phyloP scores from a whole-genome alignment of 768 basidiomycete genomes.

The Myochromella boudieri region DNA sequence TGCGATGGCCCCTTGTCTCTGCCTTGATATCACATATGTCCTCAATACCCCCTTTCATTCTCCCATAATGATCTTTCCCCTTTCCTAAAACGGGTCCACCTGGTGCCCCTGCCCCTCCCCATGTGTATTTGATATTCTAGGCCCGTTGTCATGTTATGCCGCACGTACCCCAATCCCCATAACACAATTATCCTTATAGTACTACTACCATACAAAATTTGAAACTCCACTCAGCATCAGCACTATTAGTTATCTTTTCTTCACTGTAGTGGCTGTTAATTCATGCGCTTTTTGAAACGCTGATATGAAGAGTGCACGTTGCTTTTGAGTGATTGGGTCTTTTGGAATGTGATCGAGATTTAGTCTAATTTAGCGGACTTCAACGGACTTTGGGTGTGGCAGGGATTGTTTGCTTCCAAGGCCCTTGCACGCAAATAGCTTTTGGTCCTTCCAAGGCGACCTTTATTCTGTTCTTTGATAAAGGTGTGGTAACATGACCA shows the following conservation, averaged over 20 bases:
- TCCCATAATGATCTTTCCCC: slow-evolving; percentile 19
- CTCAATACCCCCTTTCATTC: too few species aligned
- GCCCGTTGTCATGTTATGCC: slow-evolving; percentile 13
- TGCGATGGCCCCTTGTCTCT: slow-evolving; percentile 17
- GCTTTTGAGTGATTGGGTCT: too few species aligned
- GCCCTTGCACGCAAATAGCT: not conserved
- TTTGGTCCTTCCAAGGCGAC: too few species aligned
- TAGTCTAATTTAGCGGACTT: too few species aligned
- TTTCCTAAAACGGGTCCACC: slow-evolving; percentile 14
- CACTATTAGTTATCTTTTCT: not conserved
- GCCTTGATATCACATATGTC: too few species aligned
- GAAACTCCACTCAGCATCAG: slow-evolving; percentile 6
- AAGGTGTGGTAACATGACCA: too few species aligned
- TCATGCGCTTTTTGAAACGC: too few species aligned
- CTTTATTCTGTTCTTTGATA: not conserved
- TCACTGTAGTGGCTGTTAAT: too few species aligned
- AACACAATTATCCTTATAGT: too few species aligned
- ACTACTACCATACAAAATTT: slow-evolving; percentile 5
- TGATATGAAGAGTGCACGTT: too few species aligned
- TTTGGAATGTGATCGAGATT: too few species aligned
- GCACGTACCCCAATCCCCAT: not conserved
- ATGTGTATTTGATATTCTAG: slow-evolving; percentile 20
- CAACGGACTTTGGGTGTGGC: not conserved
- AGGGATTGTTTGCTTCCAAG: not conserved
- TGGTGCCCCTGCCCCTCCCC: not conserved